These are phyloP conservation scores for Nitzschia palea DNA, from an alignment of 108 stramenopile genomes.

Conservation along the genomic window DNA sequence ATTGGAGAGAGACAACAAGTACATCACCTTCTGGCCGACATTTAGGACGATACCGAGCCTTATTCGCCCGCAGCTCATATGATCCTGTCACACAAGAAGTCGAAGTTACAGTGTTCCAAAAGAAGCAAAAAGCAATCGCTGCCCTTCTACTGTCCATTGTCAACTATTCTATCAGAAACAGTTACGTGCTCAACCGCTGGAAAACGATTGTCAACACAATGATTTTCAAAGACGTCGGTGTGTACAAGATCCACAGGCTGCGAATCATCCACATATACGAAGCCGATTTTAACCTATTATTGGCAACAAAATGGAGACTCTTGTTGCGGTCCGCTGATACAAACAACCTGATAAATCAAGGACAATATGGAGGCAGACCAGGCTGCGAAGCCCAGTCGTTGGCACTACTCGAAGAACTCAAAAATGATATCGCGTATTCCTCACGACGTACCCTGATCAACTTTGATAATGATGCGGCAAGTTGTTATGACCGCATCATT, in stretches of 20 bases:
- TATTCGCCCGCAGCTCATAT: too few species aligned
- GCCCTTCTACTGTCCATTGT: neutral
- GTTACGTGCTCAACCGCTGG: neutral
- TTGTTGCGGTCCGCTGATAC: neutral
- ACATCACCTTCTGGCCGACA: neutral
- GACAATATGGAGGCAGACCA: constrained; percentile 1
- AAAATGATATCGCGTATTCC: neutral
- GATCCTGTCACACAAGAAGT: neutral
- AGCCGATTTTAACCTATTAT: constrained; percentile 2
- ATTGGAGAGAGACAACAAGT: neutral
- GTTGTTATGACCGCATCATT: constrained; percentile 8
- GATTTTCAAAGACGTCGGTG: neutral
- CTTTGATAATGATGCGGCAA: too few species aligned
- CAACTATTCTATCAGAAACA: neutral
- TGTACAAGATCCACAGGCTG: constrained; percentile 1
- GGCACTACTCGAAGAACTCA: neutral
- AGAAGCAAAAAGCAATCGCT: neutral
- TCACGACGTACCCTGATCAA: neutral
- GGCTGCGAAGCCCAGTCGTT: neutral
- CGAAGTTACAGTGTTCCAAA: neutral
- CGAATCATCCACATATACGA: constrained; percentile 18
- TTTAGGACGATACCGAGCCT: neutral
- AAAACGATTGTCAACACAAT: neutral
- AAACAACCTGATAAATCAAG: neutral
- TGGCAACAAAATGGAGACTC: neutral